Evolutionary conservation across 2,329 filamentous ascomycete species (phyloP), one percentile per base, ranked within the genome.

Genomic region (Xylariaceae sp.): DNA sequence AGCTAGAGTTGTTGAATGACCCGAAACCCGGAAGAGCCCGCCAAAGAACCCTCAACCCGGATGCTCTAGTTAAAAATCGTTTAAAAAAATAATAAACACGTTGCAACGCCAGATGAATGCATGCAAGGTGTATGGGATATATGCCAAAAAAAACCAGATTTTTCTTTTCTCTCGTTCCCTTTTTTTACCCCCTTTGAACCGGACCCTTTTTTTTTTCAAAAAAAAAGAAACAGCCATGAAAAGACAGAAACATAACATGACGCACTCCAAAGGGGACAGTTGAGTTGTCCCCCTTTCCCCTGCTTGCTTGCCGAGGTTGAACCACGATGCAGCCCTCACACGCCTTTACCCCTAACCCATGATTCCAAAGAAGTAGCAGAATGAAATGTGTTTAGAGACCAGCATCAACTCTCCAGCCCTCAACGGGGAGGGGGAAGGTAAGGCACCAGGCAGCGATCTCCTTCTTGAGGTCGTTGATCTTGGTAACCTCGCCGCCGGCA

Each of bases 341-440:
- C 49, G 51, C 48, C 56, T 58, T 54, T 40, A 9, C 35, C 41
- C 53, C 54, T 56, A 44, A 54, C 53, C 45, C 47, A 34, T 53
- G 50, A 53, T 44, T 26, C 34, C 35, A 54, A 19, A 19, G 9
- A 56, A 50, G 37, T 39, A 51, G 26, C 45, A 27, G 12, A 52
- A 44, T 46, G 1, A 54, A 50, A 35, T 11, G 46, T 50, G 34
- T 55, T 77, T 80, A 84, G 67, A 83, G 72, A 63, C 79, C 79
- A 57, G 80, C 80, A 64, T 84, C 81, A 55, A 76, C 69, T 68
- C 83, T 80, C 83, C 83, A 86, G 68, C 83, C 83, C 78, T 86
- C 83, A 61, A 95, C 86, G 58, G 94, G 94, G 60, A 99, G 87
- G 69, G 94, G 94, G 88, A 96, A 99, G 64, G 82, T 84, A 71